These are phyloP conservation scores for Astraeus odoratus DNA, from an alignment of 768 basidiomycete species.

Conservation along the genomic window DNA sequence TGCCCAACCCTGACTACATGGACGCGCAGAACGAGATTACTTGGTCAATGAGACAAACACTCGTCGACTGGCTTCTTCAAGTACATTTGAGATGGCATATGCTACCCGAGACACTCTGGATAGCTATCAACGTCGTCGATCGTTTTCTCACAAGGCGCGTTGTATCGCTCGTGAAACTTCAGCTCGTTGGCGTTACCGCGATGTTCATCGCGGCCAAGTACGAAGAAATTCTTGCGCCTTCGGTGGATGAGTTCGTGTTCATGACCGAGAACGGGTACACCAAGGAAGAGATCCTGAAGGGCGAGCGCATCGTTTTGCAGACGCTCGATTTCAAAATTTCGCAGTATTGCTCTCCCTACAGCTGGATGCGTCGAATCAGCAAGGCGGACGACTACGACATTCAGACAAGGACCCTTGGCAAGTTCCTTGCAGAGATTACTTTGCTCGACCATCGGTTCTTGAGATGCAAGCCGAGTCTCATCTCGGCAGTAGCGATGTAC, in stretches of 20 bases:
- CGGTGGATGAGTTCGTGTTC: slow-evolving; percentile 96
- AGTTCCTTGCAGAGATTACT: slow-evolving; percentile 96
- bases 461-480: slow-evolving; percentile 85
- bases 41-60: slow-evolving; percentile 92
- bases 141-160: slow-evolving; percentile 86
- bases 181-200: slow-evolving; percentile 95
- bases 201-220: slow-evolving; percentile 99
- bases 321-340: slow-evolving; percentile 93
- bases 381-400: slow-evolving; percentile 99
- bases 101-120: slow-evolving; percentile 99
- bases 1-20: slow-evolving; percentile 95
- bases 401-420: slow-evolving; percentile 94
- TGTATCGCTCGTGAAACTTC: slow-evolving; percentile 84
- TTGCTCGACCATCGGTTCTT: slow-evolving; percentile 90
- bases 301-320: slow-evolving; percentile 93
- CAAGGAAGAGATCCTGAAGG: slow-evolving; percentile 95
- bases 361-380: slow-evolving; percentile 98
- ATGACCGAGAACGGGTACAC: slow-evolving; percentile 95
- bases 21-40: slow-evolving; percentile 84
- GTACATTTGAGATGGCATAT: slow-evolving; percentile 98
- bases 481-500: slow-evolving; percentile 98
- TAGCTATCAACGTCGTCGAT: slow-evolving; percentile 94
- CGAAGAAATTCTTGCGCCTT: slow-evolving; percentile 96
- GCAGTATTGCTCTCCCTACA: slow-evolving; percentile 97
- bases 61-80: slow-evolving; percentile 97